phyloP scores from a whole-genome alignment of 805 yeast species.

The Candida nemodendra region DNA sequence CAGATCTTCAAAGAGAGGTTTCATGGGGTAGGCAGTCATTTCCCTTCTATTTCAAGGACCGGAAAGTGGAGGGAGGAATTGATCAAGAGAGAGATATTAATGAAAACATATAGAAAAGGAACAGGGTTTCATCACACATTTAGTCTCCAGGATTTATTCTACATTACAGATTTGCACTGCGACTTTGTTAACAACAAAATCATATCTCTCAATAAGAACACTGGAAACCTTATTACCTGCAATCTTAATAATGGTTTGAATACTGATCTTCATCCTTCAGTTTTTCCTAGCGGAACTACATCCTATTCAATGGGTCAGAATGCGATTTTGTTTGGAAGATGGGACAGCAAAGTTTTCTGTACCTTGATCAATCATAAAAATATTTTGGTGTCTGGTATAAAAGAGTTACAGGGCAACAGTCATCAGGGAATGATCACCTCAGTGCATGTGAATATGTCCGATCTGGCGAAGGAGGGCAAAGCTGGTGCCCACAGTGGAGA shows the following conservation, averaged over 20 bases:
- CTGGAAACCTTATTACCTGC: slow-evolving; percentile 26
- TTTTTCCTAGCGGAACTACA: slow-evolving; percentile 32
- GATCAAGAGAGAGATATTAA: slow-evolving; percentile 36
- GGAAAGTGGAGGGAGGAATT: slow-evolving; percentile 48
- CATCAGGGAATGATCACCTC: slow-evolving; percentile 27
- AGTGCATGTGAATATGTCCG: slow-evolving; percentile 17
- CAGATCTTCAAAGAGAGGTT: slow-evolving; percentile 42
- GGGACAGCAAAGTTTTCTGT: slow-evolving; percentile 34
- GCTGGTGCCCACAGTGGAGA: slow-evolving; percentile 34
- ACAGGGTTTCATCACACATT: slow-evolving; percentile 25
- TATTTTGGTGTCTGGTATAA: slow-evolving; percentile 22
- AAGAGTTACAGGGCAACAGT: slow-evolving; percentile 15
- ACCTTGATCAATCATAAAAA: slow-evolving; percentile 27
- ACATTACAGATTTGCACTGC: slow-evolving; percentile 26
- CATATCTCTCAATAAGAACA: slow-evolving; percentile 23
- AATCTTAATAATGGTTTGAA: slow-evolving; percentile 25
- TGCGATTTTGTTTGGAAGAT: slow-evolving; percentile 31
- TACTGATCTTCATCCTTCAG: slow-evolving; percentile 19
- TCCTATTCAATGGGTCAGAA: slow-evolving; percentile 29
- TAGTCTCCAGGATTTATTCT: slow-evolving; percentile 15
- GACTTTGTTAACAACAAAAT: slow-evolving; percentile 28
- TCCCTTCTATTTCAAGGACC: slow-evolving; percentile 46
- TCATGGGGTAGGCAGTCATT: slow-evolving; percentile 31
- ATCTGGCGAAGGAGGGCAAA: slow-evolving; percentile 25
- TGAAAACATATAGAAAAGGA: slow-evolving; percentile 40